Evolutionary conservation across 768 basidiomycete species (phyloP), one percentile per base, ranked within the genome.

Genomic region (Russula vinacea): DNA sequence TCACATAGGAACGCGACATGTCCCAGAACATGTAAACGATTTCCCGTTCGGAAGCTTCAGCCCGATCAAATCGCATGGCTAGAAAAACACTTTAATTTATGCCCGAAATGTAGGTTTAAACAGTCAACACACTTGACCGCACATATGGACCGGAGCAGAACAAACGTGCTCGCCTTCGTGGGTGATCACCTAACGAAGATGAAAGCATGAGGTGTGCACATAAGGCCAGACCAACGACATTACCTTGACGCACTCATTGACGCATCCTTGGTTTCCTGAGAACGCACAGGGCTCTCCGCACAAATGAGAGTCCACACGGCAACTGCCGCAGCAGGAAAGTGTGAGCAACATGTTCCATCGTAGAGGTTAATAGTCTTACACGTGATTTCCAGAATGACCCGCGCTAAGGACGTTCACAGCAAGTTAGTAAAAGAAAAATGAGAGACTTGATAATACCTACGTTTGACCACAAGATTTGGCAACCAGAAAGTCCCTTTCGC

Each of bases 81-180:
- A 68, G 13, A 29, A 33, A 9, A 0, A 3, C 16, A 3, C 8
- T 45, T 33, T 22, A 51, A n/a, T 26, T 22, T 8, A 24, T 8
- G 16, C 16, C 3, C 9, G 14, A 5, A 29, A n/a, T n/a, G 16
- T 9, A 8, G 0, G 1, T 6, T 24, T 16, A 3, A 29, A 11
- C 10, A 11, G 39, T n/a, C 24, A 37, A 53, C 74, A 62, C 62
- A 81, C 86, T 76, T 80, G 72, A 22, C 84, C 85, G 58, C 86
- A 87, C 39, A 78, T 78, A 63, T 87, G 86, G 0, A 78, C 68
- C 19, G 74, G 72, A 7, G 84, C 83, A 0, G 83, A 78, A 68
- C 86, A 87, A 58, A 80, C 61, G 66, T 87, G 86, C 6, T 77
- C 79, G 0, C 75, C 77, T 2, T 79, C 83, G 3, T 86, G 85